phyloP scores from a whole-genome alignment of 345 rosid genomes.

The Zanthoxylum bungeanum region DNA sequence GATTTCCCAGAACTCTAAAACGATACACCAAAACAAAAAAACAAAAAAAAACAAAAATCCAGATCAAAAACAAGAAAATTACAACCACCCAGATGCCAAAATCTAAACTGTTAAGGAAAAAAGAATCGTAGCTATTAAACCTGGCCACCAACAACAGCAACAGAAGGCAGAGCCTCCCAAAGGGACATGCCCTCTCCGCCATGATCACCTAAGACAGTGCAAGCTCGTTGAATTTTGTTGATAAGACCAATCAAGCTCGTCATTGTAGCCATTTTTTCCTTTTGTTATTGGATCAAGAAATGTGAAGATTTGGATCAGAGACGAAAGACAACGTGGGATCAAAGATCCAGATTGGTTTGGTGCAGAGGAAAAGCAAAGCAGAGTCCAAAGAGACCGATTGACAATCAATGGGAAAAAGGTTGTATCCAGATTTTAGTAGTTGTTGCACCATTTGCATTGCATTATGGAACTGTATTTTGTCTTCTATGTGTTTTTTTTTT shows the following conservation, averaged over 20 bases:
- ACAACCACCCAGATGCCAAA: slow-evolving; percentile 15
- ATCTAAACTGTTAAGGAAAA: neutral
- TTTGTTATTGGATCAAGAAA: slow-evolving; percentile 18
- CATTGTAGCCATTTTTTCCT: slow-evolving; percentile 83
- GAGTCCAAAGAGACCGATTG: neutral
- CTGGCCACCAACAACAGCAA: slow-evolving; percentile 99
- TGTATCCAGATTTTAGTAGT: neutral
- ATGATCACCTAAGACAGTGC: slow-evolving; percentile 93
- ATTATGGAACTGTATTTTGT: neutral
- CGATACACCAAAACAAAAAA: no score
- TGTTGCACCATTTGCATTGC: slow-evolving; percentile 4
- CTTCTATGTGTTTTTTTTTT: neutral
- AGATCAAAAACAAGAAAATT: slow-evolving; percentile 9
- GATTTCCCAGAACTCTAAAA: slow-evolving; percentile 98
- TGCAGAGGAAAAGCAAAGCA: neutral
- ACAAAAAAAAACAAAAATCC: slow-evolving; percentile 9
- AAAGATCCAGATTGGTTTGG: slow-evolving; percentile 4
- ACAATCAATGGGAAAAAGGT: slow-evolving; percentile 3
- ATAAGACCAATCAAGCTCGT: slow-evolving; percentile 91
- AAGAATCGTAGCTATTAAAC: slow-evolving; percentile 25
- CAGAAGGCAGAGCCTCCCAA: slow-evolving; percentile 99
- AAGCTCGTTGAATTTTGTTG: slow-evolving; percentile 95
- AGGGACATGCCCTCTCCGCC: slow-evolving; percentile 99
- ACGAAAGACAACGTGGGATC: neutral
- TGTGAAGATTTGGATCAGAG: slow-evolving; percentile 18